Conservation (phyloP, 441 rosid genomes). For the Populus hybrid region DNA sequence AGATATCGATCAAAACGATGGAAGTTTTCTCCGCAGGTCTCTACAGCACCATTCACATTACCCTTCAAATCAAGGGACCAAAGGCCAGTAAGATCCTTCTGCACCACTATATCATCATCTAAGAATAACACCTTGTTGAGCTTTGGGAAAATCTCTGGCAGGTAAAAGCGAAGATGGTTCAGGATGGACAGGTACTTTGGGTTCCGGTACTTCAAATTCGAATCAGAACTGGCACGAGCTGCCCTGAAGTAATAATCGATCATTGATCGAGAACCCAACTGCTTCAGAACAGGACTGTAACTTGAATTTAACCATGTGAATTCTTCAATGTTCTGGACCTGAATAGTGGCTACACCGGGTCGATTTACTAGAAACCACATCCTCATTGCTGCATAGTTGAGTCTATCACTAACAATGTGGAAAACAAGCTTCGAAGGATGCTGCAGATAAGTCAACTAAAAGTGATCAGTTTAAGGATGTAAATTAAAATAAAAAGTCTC, state of each 20-base stretch:
- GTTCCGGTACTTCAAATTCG: slow-evolving; percentile 88
- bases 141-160: slow-evolving; percentile 95
- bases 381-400: slow-evolving; percentile 74
- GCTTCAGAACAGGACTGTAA: slow-evolving; percentile 95
- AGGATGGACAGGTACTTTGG: slow-evolving; percentile 93
- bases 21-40: slow-evolving; percentile 95
- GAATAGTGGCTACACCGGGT: slow-evolving; percentile 51
- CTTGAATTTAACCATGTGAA: slow-evolving; percentile 88
- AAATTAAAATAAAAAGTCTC: too few species aligned
- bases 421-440: slow-evolving; percentile 57
- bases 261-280: slow-evolving; percentile 80
- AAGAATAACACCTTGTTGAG: slow-evolving; percentile 29
- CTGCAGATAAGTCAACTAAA: slow-evolving; percentile 36
- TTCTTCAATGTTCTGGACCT: slow-evolving; percentile 73
- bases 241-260: slow-evolving; percentile 91
- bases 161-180: slow-evolving; percentile 95
- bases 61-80: slow-evolving; percentile 93
- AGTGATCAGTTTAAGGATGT: background rate
- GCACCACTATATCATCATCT: too few species aligned
- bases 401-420: slow-evolving; percentile 68
- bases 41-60: slow-evolving; percentile 93
- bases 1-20: slow-evolving; percentile 96
- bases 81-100: slow-evolving; percentile 27
- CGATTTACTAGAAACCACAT: slow-evolving; percentile 74
- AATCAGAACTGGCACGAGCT: slow-evolving; percentile 65